Evolutionary conservation across 148 eudicot genomes (phyloP), one percentile per base, ranked within the genome.

Genomic region (Simmondsia chinensis): DNA sequence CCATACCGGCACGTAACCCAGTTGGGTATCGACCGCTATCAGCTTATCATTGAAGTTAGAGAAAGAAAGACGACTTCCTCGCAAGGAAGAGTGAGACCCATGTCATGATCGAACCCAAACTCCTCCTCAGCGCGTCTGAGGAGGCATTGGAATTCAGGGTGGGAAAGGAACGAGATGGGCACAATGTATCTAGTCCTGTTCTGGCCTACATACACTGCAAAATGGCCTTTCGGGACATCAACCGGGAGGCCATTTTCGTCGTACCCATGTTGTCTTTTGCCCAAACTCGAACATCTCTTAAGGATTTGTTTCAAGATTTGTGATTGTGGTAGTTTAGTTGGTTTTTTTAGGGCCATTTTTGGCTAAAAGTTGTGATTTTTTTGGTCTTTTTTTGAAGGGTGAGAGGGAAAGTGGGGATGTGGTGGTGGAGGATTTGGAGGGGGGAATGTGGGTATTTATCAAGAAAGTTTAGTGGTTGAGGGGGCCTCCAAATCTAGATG

Each of bases 221-320:
- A 87, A 52, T 87, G 96, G 11, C 94, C 96, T 53, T 87, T 83
- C 1, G 94, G 96, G 6, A 87, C 96, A 43, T 87, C 96, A 1
- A 69, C 4, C 0, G 88, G 88, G 15, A 79, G 78, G 7, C 77
- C 83, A 9, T 69, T 54, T 43, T 66, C 61, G 38, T 76, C 64
- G 49, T 66, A 64, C 10, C 71, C 71, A 3, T 75, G 61, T 27
- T 59, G n/a, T n/a, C n/a, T 87, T 53, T 67, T 87, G 12, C 87
- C 84, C 42, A 87, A 33, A 57, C 96, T 78, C 3, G 96, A 86
- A 46, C 88, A 87, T 60, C 82, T 59, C 59, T 72, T 83, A 8
- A 87, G 69, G 38, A 87, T 82, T 58, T 82, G 88, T 56, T 74
- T 87, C 10, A 87, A 39, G 9, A 72, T 57, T 29, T 80, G 83